Conservation (phyloP, 805 yeast species). For the Deakozyma indianensis region DNA sequence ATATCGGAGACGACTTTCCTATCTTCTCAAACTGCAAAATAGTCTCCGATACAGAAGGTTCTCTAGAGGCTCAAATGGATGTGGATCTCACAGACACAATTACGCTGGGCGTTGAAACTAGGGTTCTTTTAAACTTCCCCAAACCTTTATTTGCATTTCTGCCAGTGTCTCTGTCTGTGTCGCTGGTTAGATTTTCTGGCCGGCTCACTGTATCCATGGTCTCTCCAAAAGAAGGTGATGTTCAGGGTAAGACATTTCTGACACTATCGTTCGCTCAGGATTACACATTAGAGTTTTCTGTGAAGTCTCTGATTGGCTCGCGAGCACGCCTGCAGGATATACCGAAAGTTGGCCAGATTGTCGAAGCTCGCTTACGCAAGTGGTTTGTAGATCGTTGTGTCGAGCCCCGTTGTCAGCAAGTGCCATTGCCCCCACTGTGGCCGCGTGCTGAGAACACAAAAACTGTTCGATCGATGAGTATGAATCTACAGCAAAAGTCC, state of each 20-base stretch:
- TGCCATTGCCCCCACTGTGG: conserved; percentile 79
- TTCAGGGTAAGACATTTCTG: conserved; percentile 37
- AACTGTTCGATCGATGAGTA: conserved; percentile 2
- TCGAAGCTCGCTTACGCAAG: conserved; percentile 66
- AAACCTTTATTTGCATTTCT: conserved; percentile 70
- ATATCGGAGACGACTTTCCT: conserved; percentile 91
- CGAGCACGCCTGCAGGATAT: conserved; percentile 83
- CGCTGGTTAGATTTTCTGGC: conserved; percentile 83
- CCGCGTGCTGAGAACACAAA: conserved; percentile 27
- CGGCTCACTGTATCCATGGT: conserved; percentile 58
- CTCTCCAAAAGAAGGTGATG: conserved; percentile 12
- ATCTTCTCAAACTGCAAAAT: conserved; percentile 88
- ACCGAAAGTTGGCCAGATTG: conserved; percentile 75
- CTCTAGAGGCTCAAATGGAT: conserved; percentile 70
- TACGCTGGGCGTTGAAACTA: conserved; percentile 69
- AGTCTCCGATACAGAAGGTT: conserved; percentile 20
- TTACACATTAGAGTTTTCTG: conserved; percentile 74
- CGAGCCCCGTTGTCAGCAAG: conserved; percentile 82
- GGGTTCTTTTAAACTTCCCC: conserved; percentile 61
- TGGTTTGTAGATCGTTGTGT: conserved; percentile 92
- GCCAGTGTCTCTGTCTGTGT: conserved; percentile 74
- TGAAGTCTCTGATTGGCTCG: conserved; percentile 84
- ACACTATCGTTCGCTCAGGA: conserved; percentile 88
- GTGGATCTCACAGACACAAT: conserved; percentile 74
- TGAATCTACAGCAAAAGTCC: neutral